Conservation (phyloP, 345 rosid species). For the Camelina hispida region DNA sequence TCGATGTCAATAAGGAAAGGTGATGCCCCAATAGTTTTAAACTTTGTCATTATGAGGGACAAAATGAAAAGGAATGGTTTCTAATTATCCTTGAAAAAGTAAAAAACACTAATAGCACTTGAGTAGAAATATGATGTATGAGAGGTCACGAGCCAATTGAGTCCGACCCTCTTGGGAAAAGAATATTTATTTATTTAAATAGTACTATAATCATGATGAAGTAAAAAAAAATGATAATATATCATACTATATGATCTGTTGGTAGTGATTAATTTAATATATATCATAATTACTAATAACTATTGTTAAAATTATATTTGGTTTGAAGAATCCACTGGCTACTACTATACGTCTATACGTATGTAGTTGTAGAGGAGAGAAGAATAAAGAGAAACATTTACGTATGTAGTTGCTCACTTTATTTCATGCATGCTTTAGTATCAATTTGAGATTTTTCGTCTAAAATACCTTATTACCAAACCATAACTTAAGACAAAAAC, state of each 20-base stretch:
- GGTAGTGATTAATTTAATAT: constrained; percentile 1
- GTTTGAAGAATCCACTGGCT: neutral
- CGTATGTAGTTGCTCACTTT: neutral
- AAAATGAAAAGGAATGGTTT: constrained; percentile 36
- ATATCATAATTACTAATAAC: neutral
- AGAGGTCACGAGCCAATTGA: constrained; percentile 33
- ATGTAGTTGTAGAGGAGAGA: too few species aligned
- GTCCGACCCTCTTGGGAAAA: constrained; percentile 32
- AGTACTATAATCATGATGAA: constrained; percentile 24
- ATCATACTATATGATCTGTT: neutral
- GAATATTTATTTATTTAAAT: neutral
- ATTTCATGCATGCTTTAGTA: neutral
- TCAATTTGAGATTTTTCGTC: constrained; percentile 19
- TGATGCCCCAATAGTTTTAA: constrained; percentile 27
- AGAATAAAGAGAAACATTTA: too few species aligned
- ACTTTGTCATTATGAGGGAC: constrained; percentile 37
- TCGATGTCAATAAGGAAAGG: constrained; percentile 35
- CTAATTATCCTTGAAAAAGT: constrained; percentile 30
- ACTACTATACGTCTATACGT: too few species aligned
- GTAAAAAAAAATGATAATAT: neutral
- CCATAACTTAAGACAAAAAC: constrained; percentile 2
- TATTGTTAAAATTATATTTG: neutral
- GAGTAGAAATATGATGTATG: constrained; percentile 24
- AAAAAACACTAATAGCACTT: constrained; percentile 18
- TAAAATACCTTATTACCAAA: neutral